Base-by-base conservation (phyloP, 495 filamentous ascomycete genomes). In the Penicillium argentinense region DNA sequence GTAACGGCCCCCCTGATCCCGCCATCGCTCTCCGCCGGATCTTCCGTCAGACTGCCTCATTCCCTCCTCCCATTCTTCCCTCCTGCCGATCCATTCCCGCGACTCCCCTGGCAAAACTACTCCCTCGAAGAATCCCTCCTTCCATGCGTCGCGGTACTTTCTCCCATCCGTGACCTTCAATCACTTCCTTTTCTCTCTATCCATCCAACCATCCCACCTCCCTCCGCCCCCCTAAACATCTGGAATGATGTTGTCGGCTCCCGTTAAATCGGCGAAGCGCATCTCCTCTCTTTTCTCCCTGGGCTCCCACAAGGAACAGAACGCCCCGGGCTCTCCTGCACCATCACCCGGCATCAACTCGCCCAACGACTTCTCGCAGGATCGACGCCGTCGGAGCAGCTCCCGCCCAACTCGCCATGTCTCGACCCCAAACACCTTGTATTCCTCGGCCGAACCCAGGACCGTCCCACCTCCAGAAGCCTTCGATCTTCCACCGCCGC, bases 201-300 rank as follows among this genome's bases (percentile, higher is more conserved):
- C 36, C 30, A 45, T 51, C 23, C 30, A 29, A 42, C 18, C 40
- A 32, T 53, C 40, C 33, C 38, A 39, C 19, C 16, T 27, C 38
- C 34, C 23, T 24, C 47, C 28, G 7, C 27, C 33, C 17, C 17
- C 2, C 7, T 7, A 38, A 53, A 48, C 48, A 46, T 29, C 41
- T 33, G 29, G 24, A 32, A 69, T 49, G 42, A 75, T 75, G 71
- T 59, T 74, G 56, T 74, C 71, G 21, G 71, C 68, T 67, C 72
- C 71, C 39, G 68, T 69, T 50, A 76, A 73, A 54, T 71, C 71
- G 52, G 71, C 72, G 48, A 72, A 73, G 64, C 72, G 72, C 50
- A 74, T 76, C 40, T 74, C 71, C 9, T 76, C 72, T 28, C 66
- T 76, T 23, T 73, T 76, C 44, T 72, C 71, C 22, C 40, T 74